Evolutionary conservation across 108 stramenopile genomes (phyloP).

Genomic region (Mediolabrus comicus): DNA sequence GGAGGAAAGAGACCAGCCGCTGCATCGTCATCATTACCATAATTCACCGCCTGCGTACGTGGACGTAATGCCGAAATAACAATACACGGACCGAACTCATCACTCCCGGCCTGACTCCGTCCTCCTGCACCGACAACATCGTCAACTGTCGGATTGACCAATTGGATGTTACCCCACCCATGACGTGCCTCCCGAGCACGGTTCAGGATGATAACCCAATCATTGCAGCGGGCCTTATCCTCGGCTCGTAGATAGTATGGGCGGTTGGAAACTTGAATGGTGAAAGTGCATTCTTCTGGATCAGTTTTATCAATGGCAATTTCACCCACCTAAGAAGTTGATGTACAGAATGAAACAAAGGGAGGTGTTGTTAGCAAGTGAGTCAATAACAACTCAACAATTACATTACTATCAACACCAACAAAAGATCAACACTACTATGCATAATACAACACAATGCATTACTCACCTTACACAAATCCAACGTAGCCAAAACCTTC

Average conservation of each 20-base stretch:
- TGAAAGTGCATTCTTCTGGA: conserved; percentile 63
- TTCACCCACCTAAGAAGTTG: conserved; percentile 80
- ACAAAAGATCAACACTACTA: no score
- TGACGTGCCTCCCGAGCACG: conserved; percentile 81
- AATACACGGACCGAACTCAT: conserved; percentile 35
- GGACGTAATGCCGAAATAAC: conserved; percentile 45
- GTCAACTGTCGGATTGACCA: conserved; percentile 15
- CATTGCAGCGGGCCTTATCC: conserved; percentile 66
- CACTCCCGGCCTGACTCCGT: conserved; percentile 31
- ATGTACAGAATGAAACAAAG: no score
- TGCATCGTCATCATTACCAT: conserved; percentile 8
- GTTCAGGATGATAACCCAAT: conserved; percentile 88
- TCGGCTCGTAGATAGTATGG: conserved; percentile 80
- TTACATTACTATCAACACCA: no score
- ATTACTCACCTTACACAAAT: conserved; percentile 79
- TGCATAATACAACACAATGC: no score
- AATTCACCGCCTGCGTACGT: conserved; percentile 26
- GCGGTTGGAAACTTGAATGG: conserved; percentile 75
- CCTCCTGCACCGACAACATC: neutral
- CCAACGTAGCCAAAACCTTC: conserved; percentile 85
- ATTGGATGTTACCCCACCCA: conserved; percentile 76
- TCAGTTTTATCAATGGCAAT: conserved; percentile 70
- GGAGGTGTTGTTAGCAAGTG: no score
- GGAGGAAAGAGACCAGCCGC: conserved; percentile 22
- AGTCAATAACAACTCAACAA: no score